Percentiles rank a stretch among this genome's conserved stretches.
Evolutionary conservation across 805 yeast species (phyloP).

Genomic region (Cyberlindnera bimundalis): DNA sequence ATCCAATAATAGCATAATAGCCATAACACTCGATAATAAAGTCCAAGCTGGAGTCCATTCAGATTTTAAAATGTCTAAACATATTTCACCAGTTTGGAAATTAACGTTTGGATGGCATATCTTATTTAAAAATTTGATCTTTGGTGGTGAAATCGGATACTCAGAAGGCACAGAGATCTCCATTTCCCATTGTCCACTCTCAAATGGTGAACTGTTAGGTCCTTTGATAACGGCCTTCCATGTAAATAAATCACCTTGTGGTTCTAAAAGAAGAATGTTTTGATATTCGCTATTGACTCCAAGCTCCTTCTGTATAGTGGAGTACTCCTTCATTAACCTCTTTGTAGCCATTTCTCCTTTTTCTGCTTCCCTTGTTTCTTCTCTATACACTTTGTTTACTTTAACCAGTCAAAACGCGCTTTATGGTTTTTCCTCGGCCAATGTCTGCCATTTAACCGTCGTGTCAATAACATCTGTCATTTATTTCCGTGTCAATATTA

Average conservation of each 20-base stretch:
- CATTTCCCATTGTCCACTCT: slow-evolving; percentile 50
- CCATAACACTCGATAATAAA: slow-evolving; percentile 49
- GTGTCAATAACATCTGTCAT: slow-evolving; percentile 1
- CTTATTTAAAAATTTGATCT: slow-evolving; percentile 39
- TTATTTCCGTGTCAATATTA: background rate
- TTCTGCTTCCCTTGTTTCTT: background rate
- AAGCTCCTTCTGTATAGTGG: slow-evolving; percentile 30
- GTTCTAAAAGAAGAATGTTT: slow-evolving; percentile 41
- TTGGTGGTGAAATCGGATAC: slow-evolving; percentile 63
- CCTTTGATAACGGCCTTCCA: slow-evolving; percentile 55
- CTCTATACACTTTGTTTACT: too few species aligned
- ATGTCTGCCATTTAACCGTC: background rate
- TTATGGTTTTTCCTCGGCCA: too few species aligned
- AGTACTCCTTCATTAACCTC: slow-evolving; percentile 37
- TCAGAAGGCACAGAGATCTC: slow-evolving; percentile 40
- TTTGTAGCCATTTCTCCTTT: slow-evolving; percentile 26
- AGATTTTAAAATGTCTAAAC: slow-evolving; percentile 58
- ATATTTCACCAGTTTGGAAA: slow-evolving; percentile 59
- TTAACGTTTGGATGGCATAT: slow-evolving; percentile 50
- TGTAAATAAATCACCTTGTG: slow-evolving; percentile 43
- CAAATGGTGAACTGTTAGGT: slow-evolving; percentile 50
- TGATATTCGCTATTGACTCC: slow-evolving; percentile 14
- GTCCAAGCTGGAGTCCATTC: slow-evolving; percentile 80
- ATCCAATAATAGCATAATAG: slow-evolving; percentile 52
- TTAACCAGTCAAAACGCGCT: background rate